Evolutionary conservation across 129 eudicot species (phyloP).

Genomic region (Sambucus nigra): DNA sequence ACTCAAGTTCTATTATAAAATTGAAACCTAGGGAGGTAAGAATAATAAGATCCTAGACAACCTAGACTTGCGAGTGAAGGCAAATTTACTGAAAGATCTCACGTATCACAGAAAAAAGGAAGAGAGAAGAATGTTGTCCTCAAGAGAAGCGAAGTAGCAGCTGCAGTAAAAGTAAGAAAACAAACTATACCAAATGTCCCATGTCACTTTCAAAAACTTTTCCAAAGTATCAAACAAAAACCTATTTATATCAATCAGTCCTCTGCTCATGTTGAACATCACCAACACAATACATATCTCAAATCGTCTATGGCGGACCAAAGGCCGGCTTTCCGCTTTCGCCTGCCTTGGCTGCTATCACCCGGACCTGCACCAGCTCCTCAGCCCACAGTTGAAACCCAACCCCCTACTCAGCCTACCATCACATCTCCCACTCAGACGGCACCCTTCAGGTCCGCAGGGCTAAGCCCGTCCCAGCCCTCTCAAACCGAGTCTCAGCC

Average conservation of each 20-base stretch:
- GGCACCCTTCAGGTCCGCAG: conserved; percentile 31
- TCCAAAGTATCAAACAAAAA: conserved; percentile 33
- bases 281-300: conserved; percentile 1
- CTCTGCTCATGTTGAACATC: conserved; percentile 14
- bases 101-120: too few species aligned
- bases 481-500: conserved; percentile 4
- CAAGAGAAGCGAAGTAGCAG: conserved; percentile 16
- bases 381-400: conserved; percentile 8
- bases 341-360: conserved; percentile 48
- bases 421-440: conserved; percentile 4
- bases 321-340: conserved; percentile 46
- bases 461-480: conserved; percentile 26
- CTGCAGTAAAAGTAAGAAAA: conserved; percentile 2
- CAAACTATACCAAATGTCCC: neutral
- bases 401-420: conserved; percentile 28
- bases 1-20: too few species aligned
- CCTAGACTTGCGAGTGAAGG: conserved; percentile 30
- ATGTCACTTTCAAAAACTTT: conserved; percentile 1
- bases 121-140: conserved; percentile 23
- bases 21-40: conserved; percentile 4
- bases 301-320: conserved; percentile 44
- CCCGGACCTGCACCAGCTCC: conserved; percentile 23
- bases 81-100: conserved; percentile 13
- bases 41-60: conserved; percentile 9
- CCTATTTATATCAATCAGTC: conserved; percentile 21